Evolutionary conservation across 768 basidiomycete species (phyloP), one percentile per base, ranked within the genome.

Genomic region (Pleurotus salmoneostramineus): DNA sequence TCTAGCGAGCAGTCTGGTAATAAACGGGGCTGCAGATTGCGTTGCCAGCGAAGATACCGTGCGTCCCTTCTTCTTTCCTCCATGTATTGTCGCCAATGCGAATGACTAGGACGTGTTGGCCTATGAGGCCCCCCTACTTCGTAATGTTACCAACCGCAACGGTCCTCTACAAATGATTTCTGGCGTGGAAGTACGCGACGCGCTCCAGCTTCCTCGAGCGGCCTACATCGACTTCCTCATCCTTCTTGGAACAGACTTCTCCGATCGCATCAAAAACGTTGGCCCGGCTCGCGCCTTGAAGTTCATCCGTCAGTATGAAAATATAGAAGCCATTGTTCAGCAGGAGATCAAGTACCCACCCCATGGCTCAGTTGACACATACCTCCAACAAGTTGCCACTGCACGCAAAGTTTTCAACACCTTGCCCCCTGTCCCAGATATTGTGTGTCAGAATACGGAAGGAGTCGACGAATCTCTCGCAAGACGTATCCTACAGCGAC

Each of bases 11-110:
- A 80, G 88, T 6, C 76, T 96, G 40, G 93, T 91, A 8, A 64
- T 85, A 12, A 74, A 81, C 32, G 94, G 95, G 2, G 66, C 78
- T 46, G 94, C 91, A 0, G 93, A 97, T 71, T 94, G 83, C 65
- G 95, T 96, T 15, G 91, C 83, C 3, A 95, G 90, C 62, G 95
- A 97, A 72, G 95, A 97, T 68, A 91, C 91, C 21, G 89, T 90
- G 66, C 36, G 79, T 58, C 15, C 34, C 27, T n/a, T 56, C n/a
- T 12, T 21, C 46, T 35, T 46, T 14, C 56, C 54, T 50, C 60
- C 40, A 57, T 17, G 14, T 36, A 32, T 55, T 15, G 35, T 54
- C 45, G 35, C 52, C 50, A 33, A 33, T 34, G 50, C 58, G 42
- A 14, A 32, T 35, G 21, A 40, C 5, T 62, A 91, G 89, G 92